Conservation (phyloP, 176 grass and related monocot genomes). For the Aegilops sharonensis region DNA sequence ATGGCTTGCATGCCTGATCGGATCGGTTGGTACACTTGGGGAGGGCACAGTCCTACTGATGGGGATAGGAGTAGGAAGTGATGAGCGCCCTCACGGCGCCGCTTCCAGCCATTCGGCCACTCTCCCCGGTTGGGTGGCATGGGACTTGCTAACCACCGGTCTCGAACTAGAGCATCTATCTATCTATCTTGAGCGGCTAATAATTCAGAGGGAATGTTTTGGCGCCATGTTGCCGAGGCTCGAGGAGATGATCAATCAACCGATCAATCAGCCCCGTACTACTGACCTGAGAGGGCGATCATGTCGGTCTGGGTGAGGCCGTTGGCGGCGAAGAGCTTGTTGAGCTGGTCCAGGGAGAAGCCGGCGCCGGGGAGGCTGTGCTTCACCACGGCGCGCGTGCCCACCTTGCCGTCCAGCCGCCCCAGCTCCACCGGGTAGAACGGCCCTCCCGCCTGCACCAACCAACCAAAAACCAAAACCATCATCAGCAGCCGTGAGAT, state of each 20-base stretch:
- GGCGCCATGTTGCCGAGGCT: background rate
- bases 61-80: background rate
- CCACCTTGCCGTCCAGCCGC: slow-evolving; percentile 71
- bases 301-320: slow-evolving; percentile 87
- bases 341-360: slow-evolving; percentile 66
- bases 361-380: slow-evolving; percentile 64
- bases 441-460: slow-evolving; percentile 58
- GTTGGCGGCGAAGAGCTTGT: slow-evolving; percentile 60
- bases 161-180: too few relatives aligned
- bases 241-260: background rate
- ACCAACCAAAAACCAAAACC: background rate
- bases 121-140: background rate
- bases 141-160: slow-evolving; percentile 4
- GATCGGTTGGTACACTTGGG: too few relatives aligned
- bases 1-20: background rate
- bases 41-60: background rate
- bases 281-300: slow-evolving; percentile 74
- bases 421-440: slow-evolving; percentile 74
- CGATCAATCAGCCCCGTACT: too few relatives aligned
- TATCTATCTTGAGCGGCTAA: background rate
- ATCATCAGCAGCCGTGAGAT: too few relatives aligned
- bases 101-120: background rate
- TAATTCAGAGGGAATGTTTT: background rate
- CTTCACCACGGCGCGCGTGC: slow-evolving; percentile 68
- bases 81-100: background rate